Evolutionary conservation across 208 protist genomes (phyloP).

Genomic region (Trypanosomatidae sp.): DNA sequence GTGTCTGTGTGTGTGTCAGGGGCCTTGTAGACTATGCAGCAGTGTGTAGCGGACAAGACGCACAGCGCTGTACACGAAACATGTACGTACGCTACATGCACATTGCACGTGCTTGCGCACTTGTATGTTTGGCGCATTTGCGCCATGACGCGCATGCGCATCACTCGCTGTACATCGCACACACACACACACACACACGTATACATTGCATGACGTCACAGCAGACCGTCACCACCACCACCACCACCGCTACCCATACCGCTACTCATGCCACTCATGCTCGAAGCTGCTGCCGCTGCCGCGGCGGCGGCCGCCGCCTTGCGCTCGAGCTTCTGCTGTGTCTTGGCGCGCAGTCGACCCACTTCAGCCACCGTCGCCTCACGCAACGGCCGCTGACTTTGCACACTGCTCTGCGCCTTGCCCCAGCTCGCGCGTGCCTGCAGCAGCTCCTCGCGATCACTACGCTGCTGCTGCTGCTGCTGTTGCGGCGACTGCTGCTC

Average conservation of each 20-base stretch:
- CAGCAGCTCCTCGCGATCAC: slow-evolving; percentile 23
- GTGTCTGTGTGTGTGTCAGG: too few relatives aligned
- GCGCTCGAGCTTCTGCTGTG: slow-evolving; percentile 5
- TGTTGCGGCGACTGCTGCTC: slow-evolving; percentile 8
- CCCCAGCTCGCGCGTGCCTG: slow-evolving; percentile 26
- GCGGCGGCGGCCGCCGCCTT: slow-evolving; percentile 1
- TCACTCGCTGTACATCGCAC: too few relatives aligned
- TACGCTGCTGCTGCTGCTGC: slow-evolving; percentile 9
- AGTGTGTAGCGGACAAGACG: too few relatives aligned
- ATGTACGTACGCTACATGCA: too few relatives aligned
- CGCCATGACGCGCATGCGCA: too few relatives aligned
- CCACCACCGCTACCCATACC: background rate
- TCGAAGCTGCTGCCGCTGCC: slow-evolving; percentile 6
- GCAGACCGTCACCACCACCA: too few relatives aligned
- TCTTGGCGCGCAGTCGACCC: slow-evolving; percentile 12
- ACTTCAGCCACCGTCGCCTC: slow-evolving; percentile 21
- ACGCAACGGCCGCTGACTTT: slow-evolving; percentile 12
- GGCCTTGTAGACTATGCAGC: too few relatives aligned
- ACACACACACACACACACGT: too few relatives aligned
- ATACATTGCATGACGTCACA: too few relatives aligned
- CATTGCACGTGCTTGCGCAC: too few relatives aligned
- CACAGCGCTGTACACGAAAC: too few relatives aligned
- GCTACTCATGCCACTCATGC: slow-evolving; percentile 2
- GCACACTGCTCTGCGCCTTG: slow-evolving; percentile 14
- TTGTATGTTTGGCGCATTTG: too few relatives aligned